Evolutionary conservation across 148 eudicot species (phyloP), one percentile per base, ranked within the genome.

Genomic region (Dysphania ambrosioides): DNA sequence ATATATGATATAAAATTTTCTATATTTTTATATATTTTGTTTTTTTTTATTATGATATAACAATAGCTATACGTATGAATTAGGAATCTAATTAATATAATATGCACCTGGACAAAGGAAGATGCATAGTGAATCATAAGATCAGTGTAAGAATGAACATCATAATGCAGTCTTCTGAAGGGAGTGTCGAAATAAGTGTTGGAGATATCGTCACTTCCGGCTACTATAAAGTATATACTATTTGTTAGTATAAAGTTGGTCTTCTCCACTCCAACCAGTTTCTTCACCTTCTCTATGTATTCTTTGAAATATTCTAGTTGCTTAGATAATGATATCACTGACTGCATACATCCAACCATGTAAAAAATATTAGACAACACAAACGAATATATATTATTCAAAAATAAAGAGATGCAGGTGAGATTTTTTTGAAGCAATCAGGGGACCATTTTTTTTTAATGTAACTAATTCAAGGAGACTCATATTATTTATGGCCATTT

Each of bases 161-260:
- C 87, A 34, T 86, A 88, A 0, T 83, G 68, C 6, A 51, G 15
- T 44, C 60, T 80, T 75, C 97, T 64, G 6, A 77, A 18, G n/a
- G 88, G 84, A 4, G 79, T 51, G 35, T 44, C 51, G 64, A 83
- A 88, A 23, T 91, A 91, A 27, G 91, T 87, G 53, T 87, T 88
- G 40, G 93, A 82, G 16, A 88, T 80, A 62, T 91, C 97, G 62
- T 88, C 85, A 78, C 91, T 87, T 73, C 93, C 93, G 2, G 83
- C 76, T 3, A 83, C 90, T 19, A 87, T 61, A 8, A 79, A 3
- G 63, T 19, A 70, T 12, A 88, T 27, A 67, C 86, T 78, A n/a
- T 87, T 81, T n/a, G 30, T 51, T n/a, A 91, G 13, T 0, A 91
- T 83, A 61, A 47, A 68, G 2, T 77, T 35, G 5, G 81, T 66